phyloP scores from a whole-genome alignment of 345 rosid species.

The thale cress (Arabidopsis thaliana) region TAIR10.1 NC_003076.8:1568001-1568500 shows the following conservation, averaged over 20 bases:
- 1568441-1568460: slow-evolving; percentile 13
- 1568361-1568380: not conserved
- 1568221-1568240: not conserved
- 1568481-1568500: slow-evolving; percentile 36
- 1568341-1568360: not conserved
- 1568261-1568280: slow-evolving; percentile 6
- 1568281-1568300: not conserved
- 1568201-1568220: not conserved
- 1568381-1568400: not conserved
- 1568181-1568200: not conserved
- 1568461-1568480: slow-evolving; percentile 36
- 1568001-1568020: not conserved
- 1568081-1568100: not conserved
- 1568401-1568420: not conserved
- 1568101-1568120: not conserved
- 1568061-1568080: not conserved
- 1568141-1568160: not conserved
- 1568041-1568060: not conserved
- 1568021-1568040: not conserved
- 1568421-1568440: not conserved
- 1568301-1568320: too few species aligned
- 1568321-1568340: too few species aligned
- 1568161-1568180: not conserved
- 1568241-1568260: not conserved
- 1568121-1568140: not conserved